Evolutionary conservation across 2,329 filamentous ascomycete genomes (phyloP).

Genomic region (Pseudocercospora fuligena): DNA sequence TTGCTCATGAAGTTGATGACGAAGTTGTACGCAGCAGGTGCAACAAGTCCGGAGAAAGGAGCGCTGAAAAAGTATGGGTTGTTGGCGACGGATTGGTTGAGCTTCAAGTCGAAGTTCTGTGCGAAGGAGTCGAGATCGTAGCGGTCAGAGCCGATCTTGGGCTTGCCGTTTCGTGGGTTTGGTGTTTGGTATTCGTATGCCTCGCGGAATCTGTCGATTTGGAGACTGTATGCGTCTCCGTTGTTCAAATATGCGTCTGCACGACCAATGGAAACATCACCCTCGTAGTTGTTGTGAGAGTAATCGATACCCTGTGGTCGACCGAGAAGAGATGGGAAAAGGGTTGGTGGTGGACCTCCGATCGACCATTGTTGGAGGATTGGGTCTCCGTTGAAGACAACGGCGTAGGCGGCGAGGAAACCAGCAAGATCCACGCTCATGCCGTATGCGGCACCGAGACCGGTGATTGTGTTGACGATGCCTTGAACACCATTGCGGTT

Average conservation of each 20-base stretch:
- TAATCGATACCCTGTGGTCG: conserved; percentile 33
- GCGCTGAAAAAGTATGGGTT: conserved; percentile 41
- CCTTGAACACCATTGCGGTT: conserved; percentile 18
- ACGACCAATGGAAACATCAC: conserved; percentile 37
- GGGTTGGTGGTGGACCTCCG: conserved; percentile 29
- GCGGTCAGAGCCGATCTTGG: conserved; percentile 26
- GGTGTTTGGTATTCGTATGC: conserved; percentile 27
- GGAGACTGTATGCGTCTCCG: conserved; percentile 32
- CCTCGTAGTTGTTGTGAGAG: conserved; percentile 44
- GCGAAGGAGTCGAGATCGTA: conserved; percentile 32
- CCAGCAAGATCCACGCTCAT: conserved; percentile 35
- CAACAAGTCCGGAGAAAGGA: no score
- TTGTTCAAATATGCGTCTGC: conserved; percentile 35
- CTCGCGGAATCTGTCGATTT: conserved; percentile 26
- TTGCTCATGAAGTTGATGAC: conserved; percentile 18
- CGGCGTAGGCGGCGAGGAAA: conserved; percentile 39
- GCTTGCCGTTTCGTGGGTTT: conserved; percentile 27
- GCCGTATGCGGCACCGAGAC: conserved; percentile 35
- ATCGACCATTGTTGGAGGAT: conserved; percentile 34
- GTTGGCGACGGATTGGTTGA: conserved; percentile 33
- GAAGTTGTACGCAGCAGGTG: not conserved
- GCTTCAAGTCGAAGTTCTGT: conserved; percentile 18
- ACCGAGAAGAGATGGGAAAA: conserved; percentile 25
- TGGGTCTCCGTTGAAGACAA: conserved; percentile 30
- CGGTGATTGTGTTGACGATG: conserved; percentile 20